Percentiles rank a stretch among this genome's conserved stretches.
These are phyloP conservation scores for Hypoxylon fragiforme DNA, from an alignment of 495 filamentous ascomycete genomes.

Conservation along the genomic window DNA sequence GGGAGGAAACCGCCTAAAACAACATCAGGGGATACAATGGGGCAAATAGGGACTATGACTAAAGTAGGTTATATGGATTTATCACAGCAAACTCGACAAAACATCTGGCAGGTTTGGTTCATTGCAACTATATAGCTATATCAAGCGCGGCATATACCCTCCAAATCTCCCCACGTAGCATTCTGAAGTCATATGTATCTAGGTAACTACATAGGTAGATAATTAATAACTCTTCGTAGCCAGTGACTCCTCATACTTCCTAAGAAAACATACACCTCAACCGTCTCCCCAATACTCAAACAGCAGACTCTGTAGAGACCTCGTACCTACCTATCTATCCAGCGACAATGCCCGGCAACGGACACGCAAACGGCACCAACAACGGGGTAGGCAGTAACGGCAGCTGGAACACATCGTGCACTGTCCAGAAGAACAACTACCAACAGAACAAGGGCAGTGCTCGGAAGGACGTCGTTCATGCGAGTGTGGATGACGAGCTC, in stretches of 20 bases:
- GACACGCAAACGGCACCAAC: neutral
- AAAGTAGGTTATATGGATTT: conserved; percentile 10
- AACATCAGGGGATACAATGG: conserved; percentile 7
- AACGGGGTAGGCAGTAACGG: neutral
- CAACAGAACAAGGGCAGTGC: neutral
- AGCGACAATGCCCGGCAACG: conserved; percentile 10
- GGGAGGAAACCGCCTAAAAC: conserved; percentile 2
- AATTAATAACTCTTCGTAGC: too few relatives aligned
- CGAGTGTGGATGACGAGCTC: conserved; percentile 10
- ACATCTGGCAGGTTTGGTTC: too few relatives aligned
- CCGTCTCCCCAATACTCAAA: too few relatives aligned
- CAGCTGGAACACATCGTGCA: neutral
- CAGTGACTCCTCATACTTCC: neutral
- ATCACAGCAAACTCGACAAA: too few relatives aligned
- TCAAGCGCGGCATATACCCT: conserved; percentile 21
- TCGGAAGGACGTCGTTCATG: neutral
- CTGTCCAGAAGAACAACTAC: neutral
- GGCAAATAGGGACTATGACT: conserved; percentile 14
- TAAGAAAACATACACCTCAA: neutral
- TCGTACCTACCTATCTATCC: neutral
- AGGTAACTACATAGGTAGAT: too few relatives aligned
- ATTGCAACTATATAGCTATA: neutral
- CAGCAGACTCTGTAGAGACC: too few relatives aligned
- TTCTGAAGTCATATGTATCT: too few relatives aligned
- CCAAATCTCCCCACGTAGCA: neutral